phyloP scores from a whole-genome alignment of 768 basidiomycete species.

The Kwoniella mangroviensis region DNA sequence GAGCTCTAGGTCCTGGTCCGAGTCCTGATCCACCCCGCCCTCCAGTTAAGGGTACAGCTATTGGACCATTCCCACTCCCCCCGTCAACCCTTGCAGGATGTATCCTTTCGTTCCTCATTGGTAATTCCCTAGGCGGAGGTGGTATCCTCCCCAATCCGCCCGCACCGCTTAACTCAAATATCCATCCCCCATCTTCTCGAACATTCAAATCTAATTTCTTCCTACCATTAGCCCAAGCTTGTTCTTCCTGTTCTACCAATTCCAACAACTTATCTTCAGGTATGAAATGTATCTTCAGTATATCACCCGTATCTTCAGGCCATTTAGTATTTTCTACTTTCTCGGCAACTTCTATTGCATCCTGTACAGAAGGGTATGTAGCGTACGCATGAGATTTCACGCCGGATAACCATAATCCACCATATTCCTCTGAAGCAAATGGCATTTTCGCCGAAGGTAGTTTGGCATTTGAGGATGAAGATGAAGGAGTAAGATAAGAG shows the following conservation, averaged over 20 bases:
- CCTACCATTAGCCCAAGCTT: constrained; percentile 54
- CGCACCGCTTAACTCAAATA: constrained; percentile 30
- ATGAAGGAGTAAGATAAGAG: constrained; percentile 32
- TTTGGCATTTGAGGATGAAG: background rate
- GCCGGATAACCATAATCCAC: constrained; percentile 47
- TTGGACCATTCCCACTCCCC: background rate
- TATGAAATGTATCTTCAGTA: constrained; percentile 52
- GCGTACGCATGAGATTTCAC: constrained; percentile 52
- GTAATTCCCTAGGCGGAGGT: background rate
- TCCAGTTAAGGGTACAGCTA: background rate
- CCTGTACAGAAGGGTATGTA: constrained; percentile 27
- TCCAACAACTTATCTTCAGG: constrained; percentile 39
- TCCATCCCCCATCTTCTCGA: constrained; percentile 32
- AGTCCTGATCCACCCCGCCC: background rate
- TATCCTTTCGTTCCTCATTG: background rate
- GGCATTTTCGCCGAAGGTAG: constrained; percentile 33
- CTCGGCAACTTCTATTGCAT: constrained; percentile 39
- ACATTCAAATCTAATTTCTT: constrained; percentile 52
- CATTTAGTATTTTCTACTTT: constrained; percentile 41
- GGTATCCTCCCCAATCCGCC: constrained; percentile 24
- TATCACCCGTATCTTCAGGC: constrained; percentile 48
- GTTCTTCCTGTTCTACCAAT: constrained; percentile 52
- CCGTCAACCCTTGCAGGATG: background rate
- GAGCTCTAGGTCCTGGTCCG: constrained; percentile 1
- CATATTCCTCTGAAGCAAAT: constrained; percentile 35